phyloP scores from a whole-genome alignment of 1,139 yeast species.

The Debaryomycetaceae sp. region DNA sequence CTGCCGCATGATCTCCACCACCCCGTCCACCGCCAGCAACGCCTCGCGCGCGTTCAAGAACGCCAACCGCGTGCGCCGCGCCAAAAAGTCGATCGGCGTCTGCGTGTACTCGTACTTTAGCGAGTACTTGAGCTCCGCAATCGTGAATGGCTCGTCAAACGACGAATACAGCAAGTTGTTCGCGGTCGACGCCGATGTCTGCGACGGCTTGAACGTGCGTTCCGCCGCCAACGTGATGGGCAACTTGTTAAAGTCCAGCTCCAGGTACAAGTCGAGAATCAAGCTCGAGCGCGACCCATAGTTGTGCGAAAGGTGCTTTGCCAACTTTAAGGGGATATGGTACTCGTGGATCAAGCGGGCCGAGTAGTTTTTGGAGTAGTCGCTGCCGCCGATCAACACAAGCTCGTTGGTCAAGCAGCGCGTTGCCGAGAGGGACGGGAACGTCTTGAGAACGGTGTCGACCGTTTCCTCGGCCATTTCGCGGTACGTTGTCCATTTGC shows the following conservation, averaged over 20 bases:
- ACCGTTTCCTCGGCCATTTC: conserved; percentile 97
- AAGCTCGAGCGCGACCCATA: conserved; percentile 88
- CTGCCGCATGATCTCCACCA: conserved; percentile 73
- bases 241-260: conserved; percentile 43
- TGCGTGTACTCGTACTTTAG: conserved; percentile 76
- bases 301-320: conserved; percentile 74
- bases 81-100: conserved; percentile 82
- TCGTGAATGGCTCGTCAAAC: conserved; percentile 80
- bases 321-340: conserved; percentile 62
- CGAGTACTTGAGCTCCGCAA: conserved; percentile 83
- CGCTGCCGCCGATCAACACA: conserved; percentile 69
- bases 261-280: conserved; percentile 52
- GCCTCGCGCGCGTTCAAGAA: conserved; percentile 87
- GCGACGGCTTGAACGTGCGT: conserved; percentile 24
- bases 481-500: conserved; percentile 97
- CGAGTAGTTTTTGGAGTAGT: conserved; percentile 53
- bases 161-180: conserved; percentile 35
- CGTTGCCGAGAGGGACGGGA: conserved; percentile 29
- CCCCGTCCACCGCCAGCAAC: conserved; percentile 68
- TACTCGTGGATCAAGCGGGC: conserved; percentile 78
- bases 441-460: conserved; percentile 54
- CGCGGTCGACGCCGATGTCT: conserved; percentile 18
- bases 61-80: conserved; percentile 90
- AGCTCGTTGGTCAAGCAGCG: conserved; percentile 57
- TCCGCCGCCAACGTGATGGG: conserved; percentile 51